phyloP scores from a whole-genome alignment of 371 early-diverging fungal species.

The Synchytrium microbalum region DNA sequence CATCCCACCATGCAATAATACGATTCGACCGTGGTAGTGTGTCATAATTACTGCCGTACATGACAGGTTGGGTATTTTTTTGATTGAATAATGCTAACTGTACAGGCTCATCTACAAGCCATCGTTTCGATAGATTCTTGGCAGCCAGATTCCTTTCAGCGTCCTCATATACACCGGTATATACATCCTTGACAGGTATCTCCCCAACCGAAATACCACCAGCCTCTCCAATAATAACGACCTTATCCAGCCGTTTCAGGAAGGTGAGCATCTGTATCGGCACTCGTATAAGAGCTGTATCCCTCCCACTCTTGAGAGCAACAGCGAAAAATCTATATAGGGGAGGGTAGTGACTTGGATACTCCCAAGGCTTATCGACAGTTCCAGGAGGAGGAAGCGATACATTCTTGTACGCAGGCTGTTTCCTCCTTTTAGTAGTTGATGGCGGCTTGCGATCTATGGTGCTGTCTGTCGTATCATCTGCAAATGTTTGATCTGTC shows the following conservation, averaged over 20 bases:
- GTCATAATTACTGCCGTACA: not conserved
- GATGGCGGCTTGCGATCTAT: no score
- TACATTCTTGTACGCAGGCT: no score
- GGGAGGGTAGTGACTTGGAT: not conserved
- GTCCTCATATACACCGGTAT: slow-evolving; percentile 24
- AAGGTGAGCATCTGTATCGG: slow-evolving; percentile 45
- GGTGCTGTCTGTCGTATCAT: no score
- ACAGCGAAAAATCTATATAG: slow-evolving; percentile 20
- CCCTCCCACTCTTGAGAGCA: slow-evolving; percentile 43
- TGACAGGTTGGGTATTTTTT: no score
- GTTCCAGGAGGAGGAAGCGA: not conserved
- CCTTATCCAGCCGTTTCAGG: slow-evolving; percentile 24
- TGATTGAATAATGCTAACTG: not conserved
- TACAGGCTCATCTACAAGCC: not conserved
- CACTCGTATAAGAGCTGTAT: slow-evolving; percentile 30
- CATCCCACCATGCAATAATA: not conserved
- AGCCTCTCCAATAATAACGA: slow-evolving; percentile 35
- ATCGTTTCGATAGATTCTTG: not conserved
- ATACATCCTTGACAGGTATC: slow-evolving; percentile 33
- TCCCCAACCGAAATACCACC: slow-evolving; percentile 22
- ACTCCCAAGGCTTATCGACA: not conserved
- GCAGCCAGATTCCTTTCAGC: slow-evolving; percentile 3
- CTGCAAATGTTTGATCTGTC: no score
- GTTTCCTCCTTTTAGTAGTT: no score
- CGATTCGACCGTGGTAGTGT: no score